Base-by-base conservation (phyloP, 805 yeast genomes). In the Pichia manshurica region DNA sequence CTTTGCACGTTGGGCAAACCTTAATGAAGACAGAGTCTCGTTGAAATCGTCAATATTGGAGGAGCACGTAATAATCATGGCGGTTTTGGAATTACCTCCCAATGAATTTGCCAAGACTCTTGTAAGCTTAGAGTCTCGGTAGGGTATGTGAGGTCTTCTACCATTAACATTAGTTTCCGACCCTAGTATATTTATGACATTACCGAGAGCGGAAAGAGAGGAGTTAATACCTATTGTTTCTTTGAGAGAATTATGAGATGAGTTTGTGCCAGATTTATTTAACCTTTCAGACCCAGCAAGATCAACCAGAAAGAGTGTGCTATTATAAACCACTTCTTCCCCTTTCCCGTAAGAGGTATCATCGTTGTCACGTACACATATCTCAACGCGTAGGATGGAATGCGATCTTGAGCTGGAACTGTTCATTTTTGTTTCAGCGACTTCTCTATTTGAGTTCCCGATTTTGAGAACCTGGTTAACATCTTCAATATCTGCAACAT, bases 171-270 rank as follows among this genome's bases (percentile, higher is more conserved):
- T 15, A 28, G 74, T 77, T 1, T 81, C 77, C 54, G 84, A 90
- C 0, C 95, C 82, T 41, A 90, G 73, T 0, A 88, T 78, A 56
- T 85, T 79, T 37, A 89, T 87, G 15, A 88, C 95, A 62, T 82
- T 80, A 3, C 96, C 95, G 47, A 89, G 69, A 0, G 89, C 75
- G 5, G 88, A 79, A 34, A 87, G 71, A 0, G 96, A 85, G 38
- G 80, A 74, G 63, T 89, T 90, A 56, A 89, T 84, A 51, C 83
- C 86, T 58, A 85, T 85, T 0, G 95, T 88, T 56, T 89, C 96
- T 59, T 87, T 90, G 7, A 85, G 67, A 1, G 82, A 73, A 55
- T 79, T 79, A 1, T 93, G 93, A 0, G 78, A 64, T 1, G 90
- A 93, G 79, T 53, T 81, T 83, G 49, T 80, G 79, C 34, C 82